Conservation (phyloP, 768 basidiomycete genomes). For the Atractiella rhizophila region DNA sequence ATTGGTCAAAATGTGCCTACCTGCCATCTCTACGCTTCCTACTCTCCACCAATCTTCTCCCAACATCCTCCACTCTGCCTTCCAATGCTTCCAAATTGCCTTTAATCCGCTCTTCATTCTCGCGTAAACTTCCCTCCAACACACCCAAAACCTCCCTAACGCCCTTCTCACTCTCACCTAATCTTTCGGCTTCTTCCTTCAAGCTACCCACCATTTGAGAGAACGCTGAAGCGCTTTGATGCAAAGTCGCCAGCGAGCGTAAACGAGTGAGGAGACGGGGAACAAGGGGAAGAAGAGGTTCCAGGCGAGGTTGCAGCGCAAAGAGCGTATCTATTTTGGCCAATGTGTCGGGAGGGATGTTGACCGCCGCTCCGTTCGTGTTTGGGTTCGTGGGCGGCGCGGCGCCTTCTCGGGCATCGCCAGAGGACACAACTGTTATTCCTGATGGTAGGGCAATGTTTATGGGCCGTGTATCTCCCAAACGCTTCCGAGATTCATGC, state of each 20-base stretch:
- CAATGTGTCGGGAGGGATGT: constrained; percentile 19
- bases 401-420: background rate
- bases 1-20: too few species aligned
- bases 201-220: constrained; percentile 23
- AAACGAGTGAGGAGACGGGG: constrained; percentile 70
- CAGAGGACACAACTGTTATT: constrained; percentile 14
- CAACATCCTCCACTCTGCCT: constrained; percentile 24
- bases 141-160: constrained; percentile 38
- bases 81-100: constrained; percentile 40
- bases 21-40: too few species aligned
- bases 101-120: constrained; percentile 43
- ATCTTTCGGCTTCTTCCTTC: constrained; percentile 45
- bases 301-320: constrained; percentile 23
- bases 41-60: constrained; percentile 5
- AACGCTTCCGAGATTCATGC: constrained; percentile 23
- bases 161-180: too few species aligned
- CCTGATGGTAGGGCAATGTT: constrained; percentile 14
- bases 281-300: constrained; percentile 25
- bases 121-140: constrained; percentile 50
- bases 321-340: constrained; percentile 22
- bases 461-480: constrained; percentile 16
- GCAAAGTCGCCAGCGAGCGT: constrained; percentile 54
- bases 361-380: background rate
- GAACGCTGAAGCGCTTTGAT: constrained; percentile 57
- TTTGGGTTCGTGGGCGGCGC: constrained; percentile 3